Conservation (phyloP, 495 filamentous ascomycete genomes). For the Xylaria nigripes region DNA sequence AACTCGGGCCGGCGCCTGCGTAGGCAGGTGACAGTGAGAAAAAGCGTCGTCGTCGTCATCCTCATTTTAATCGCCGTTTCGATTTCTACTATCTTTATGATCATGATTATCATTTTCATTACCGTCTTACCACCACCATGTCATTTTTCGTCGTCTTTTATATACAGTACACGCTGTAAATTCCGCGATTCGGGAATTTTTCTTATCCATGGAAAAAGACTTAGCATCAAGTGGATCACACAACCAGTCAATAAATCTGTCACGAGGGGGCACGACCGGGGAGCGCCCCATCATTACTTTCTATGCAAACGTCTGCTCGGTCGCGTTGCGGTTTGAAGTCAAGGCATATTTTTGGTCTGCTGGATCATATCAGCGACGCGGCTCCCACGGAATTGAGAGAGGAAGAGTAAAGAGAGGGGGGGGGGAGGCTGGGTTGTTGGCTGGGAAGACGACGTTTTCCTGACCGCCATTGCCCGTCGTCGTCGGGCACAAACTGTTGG, state of each 20-base stretch:
- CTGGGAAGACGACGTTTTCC: neutral
- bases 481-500: neutral
- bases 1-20: neutral
- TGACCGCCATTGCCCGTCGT: neutral
- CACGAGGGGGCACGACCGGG: neutral
- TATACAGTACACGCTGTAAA: neutral
- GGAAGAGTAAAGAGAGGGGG: neutral
- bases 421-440: neutral
- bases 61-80: no score
- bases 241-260: neutral
- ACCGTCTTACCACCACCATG: neutral
- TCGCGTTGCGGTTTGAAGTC: conserved; percentile 1
- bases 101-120: neutral
- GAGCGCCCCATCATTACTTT: neutral
- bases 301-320: neutral
- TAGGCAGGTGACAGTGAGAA: conserved; percentile 1
- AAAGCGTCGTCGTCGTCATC: neutral
- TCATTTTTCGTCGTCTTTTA: neutral
- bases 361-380: neutral
- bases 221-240: conserved; percentile 1
- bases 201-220: neutral
- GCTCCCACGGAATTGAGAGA: neutral
- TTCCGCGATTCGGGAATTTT: neutral
- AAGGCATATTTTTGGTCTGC: neutral
- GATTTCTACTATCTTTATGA: no score